Evolutionary conservation across 108 stramenopile genomes (phyloP), one percentile per base, ranked within the genome.

Genomic region (Fragilariopsis cylindrus): DNA sequence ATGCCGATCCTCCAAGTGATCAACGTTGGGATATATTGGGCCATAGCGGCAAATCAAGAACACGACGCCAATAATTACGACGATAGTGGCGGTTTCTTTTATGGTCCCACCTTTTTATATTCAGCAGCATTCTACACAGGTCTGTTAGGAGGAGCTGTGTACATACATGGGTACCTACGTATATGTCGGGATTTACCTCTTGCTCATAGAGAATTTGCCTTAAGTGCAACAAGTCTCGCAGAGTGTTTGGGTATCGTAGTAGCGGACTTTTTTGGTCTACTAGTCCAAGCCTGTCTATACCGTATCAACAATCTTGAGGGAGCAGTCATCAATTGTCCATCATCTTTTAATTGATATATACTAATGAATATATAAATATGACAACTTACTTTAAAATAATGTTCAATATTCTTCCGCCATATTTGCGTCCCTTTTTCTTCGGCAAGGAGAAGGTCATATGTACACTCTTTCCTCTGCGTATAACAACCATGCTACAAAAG

Each of bases 201-300:
- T 63, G 75, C 76, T 48, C 65, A 81, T 49, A 66, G 80, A 64
- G 95, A 96, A 71, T 88, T 96, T 72, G 87, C 90, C 12, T 73
- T 96, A 60, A 68, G 73, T 41, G 76, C 83, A 21, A 88, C 87
- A n/a, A 79, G 85, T 62, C 83, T 89, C 3, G 92, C 90, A 9
- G 92, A 92, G 60, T 65, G 76, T 8, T 60, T 88, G 8, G 95
- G 95, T 0, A 87, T 89, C 47, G 60, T 90, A 4, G 57, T 88
- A 6, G 87, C 90, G 11, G 90, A 96, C 74, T 50, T 88, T 19
- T 18, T 79, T 11, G 89, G 92, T 3, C 58, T 96, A 12, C 81
- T 93, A 65, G 67, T 93, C 43, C 95, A 96, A 66, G 78, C 81
- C 48, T 93, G 92, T 69, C 70, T 96, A 19, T 96, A 91, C 58